phyloP scores from a whole-genome alignment of 129 eudicot species.

The Dittrichia graveolens region DNA sequence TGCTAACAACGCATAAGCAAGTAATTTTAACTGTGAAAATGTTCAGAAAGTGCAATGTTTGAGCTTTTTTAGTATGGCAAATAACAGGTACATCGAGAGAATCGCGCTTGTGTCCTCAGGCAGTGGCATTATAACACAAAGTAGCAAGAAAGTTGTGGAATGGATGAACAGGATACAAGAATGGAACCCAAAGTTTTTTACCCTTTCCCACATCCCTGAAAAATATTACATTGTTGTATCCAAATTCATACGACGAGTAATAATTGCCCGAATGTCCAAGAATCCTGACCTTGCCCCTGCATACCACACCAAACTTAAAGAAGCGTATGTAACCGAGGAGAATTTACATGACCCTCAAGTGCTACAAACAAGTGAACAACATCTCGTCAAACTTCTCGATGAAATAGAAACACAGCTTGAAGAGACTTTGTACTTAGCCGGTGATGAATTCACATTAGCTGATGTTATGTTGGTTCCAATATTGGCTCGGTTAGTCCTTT shows the following conservation, averaged over 20 bases:
- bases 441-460: slow-evolving; percentile 73
- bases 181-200: slow-evolving; percentile 89
- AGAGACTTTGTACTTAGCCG: slow-evolving; percentile 57
- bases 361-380: slow-evolving; percentile 50
- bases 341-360: slow-evolving; percentile 60
- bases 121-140: slow-evolving; percentile 47
- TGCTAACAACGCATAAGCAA: not conserved
- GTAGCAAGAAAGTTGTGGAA: slow-evolving; percentile 56
- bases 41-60: not conserved
- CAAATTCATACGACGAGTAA: slow-evolving; percentile 72
- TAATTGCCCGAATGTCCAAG: slow-evolving; percentile 90
- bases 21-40: not conserved
- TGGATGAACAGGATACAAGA: slow-evolving; percentile 88
- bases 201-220: slow-evolving; percentile 76
- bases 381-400: slow-evolving; percentile 69
- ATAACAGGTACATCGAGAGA: slow-evolving; percentile 79
- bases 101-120: slow-evolving; percentile 77
- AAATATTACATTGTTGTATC: slow-evolving; percentile 58
- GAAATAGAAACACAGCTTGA: slow-evolving; percentile 67
- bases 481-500: slow-evolving; percentile 57
- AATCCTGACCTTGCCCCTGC: slow-evolving; percentile 82
- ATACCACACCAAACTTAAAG: slow-evolving; percentile 72
- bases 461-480: slow-evolving; percentile 77
- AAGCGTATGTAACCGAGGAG: slow-evolving; percentile 79
- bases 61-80: not conserved